Conservation (phyloP, 495 filamentous ascomycete genomes). For the Lophiostoma macrostomum region DNA sequence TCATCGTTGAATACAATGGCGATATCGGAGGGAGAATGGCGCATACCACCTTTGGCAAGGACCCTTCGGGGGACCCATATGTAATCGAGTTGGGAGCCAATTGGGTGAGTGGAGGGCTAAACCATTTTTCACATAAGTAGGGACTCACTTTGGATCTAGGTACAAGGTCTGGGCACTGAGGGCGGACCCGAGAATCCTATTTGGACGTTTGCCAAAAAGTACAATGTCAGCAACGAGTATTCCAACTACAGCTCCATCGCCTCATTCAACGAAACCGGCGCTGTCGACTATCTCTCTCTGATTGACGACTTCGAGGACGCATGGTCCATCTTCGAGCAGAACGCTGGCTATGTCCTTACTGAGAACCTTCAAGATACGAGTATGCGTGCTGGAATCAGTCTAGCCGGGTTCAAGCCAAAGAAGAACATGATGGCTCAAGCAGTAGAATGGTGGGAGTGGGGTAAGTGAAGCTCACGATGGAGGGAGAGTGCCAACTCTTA, state of each 20-base stretch:
- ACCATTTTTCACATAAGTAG: background rate
- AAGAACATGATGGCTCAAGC: conserved; percentile 58
- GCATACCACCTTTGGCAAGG: conserved; percentile 57
- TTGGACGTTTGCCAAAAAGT: conserved; percentile 66
- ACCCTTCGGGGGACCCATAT: conserved; percentile 53
- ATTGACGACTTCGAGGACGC: conserved; percentile 54
- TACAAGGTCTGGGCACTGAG: conserved; percentile 62
- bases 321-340: conserved; percentile 49
- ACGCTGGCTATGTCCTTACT: conserved; percentile 57
- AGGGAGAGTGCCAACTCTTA: too few species aligned
- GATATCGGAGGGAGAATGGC: conserved; percentile 61
- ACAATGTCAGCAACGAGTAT: conserved; percentile 58
- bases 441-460: conserved; percentile 63
- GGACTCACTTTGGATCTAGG: conserved; percentile 11
- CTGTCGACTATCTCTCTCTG: conserved; percentile 38
- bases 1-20: conserved; percentile 66
- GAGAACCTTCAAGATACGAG: conserved; percentile 64
- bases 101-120: conserved; percentile 34
- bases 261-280: conserved; percentile 29
- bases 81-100: conserved; percentile 39
- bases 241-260: conserved; percentile 59
- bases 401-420: conserved; percentile 64
- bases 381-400: conserved; percentile 55
- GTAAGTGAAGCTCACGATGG: conserved; percentile 39
- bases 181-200: conserved; percentile 64